Base-by-base conservation (phyloP, 192 early-diverging fungal genomes). In the Backusella psychrophila region DNA sequence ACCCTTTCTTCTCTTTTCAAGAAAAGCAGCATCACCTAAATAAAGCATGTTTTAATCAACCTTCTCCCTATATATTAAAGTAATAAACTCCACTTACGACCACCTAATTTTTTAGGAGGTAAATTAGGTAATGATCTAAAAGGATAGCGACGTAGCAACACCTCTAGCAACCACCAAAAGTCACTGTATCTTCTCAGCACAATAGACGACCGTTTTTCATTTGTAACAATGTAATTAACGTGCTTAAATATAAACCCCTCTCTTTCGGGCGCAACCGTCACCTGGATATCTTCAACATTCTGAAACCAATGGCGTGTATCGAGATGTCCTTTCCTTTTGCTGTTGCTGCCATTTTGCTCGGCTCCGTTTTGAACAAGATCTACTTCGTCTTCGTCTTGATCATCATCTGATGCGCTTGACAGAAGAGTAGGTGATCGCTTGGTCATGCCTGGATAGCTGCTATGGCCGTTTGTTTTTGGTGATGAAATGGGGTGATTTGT, bases 161-260 rank as follows among this genome's bases (percentile, higher is more conserved):
- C 87, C 71, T 96, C 94, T 59, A 90, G 86, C 52, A 98, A 84
- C 95, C 95, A 96, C 84, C 91, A 89, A 83, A 98, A 96, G 80
- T 98, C 96, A 72, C 92, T 95, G 79, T 95, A 98, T 77, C 96
- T 88, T 26, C 96, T 90, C 33, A 91, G 76, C 1, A 95, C 95
- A 75, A 77, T 85, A 12, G 85, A 85, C 35, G 80, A 80, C 15
- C 84, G 85, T 26, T 83, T 79, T 81, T 91, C 90, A n/a, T 90
- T 92, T 35, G 93, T 90, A 36, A 97, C 83, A 75, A 94, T 91
- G 77, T 97, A 97, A 76, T 96, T 97, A 14, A 93, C 91, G 77
- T 96, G 94, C 76, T 96, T 97, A 80, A 95, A 86, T 34, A 89
- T 82, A 69, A 88, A 83, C 0, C 87, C 90, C 67, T 87, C 85